phyloP scores from a whole-genome alignment of 352 stramenopile species.

The Phytophthora hibernalis region DNA sequence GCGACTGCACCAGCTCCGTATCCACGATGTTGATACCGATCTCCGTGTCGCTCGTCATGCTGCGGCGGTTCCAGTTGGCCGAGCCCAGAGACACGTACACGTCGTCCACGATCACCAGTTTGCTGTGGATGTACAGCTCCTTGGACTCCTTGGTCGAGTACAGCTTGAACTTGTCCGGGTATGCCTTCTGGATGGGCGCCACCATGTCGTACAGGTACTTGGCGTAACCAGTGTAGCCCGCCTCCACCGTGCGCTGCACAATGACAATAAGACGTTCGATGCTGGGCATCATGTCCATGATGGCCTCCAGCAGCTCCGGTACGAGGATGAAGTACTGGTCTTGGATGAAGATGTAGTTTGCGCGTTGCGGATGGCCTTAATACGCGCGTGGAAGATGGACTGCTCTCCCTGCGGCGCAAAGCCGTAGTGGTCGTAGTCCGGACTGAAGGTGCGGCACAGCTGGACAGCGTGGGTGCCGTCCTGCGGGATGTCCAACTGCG shows the following conservation, averaged over 20 bases:
- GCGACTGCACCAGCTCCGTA: constrained; percentile 40
- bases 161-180: constrained; percentile 63
- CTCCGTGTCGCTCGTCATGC: constrained; percentile 75
- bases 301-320: constrained; percentile 51
- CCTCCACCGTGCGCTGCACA: constrained; percentile 40
- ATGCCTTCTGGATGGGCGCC: constrained; percentile 49
- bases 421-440: constrained; percentile 50
- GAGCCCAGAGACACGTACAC: constrained; percentile 87
- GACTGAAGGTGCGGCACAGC: constrained; percentile 66
- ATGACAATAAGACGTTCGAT: constrained; percentile 56
- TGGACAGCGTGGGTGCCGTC: constrained; percentile 42
- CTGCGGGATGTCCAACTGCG: constrained; percentile 7
- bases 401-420: constrained; percentile 65
- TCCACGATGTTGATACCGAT: constrained; percentile 68
- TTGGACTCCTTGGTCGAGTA: constrained; percentile 59
- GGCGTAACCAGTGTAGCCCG: constrained; percentile 56
- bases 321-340: constrained; percentile 74
- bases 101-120: constrained; percentile 87
- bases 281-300: constrained; percentile 41
- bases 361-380: constrained; percentile 57
- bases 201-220: constrained; percentile 78
- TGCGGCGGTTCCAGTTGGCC: constrained; percentile 93
- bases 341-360: constrained; percentile 68
- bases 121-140: constrained; percentile 82
- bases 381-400: constrained; percentile 52